Conservation (phyloP, 306 rosid species). For the Quercus aquifolioides region DNA sequence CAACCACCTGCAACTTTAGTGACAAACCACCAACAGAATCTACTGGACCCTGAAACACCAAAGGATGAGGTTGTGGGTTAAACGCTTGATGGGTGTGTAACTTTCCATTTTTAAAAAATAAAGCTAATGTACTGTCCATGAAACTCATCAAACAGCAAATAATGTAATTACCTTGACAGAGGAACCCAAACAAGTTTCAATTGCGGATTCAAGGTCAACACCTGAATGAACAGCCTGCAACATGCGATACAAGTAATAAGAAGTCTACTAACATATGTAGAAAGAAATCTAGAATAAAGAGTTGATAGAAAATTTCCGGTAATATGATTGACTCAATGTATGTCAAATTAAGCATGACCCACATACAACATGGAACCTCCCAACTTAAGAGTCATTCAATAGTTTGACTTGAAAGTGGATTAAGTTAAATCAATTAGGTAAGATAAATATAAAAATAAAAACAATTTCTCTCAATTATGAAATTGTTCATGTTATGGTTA, state of each 20-base stretch:
- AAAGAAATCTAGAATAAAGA: neutral
- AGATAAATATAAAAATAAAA: neutral
- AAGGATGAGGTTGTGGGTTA: no score
- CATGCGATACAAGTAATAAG: neutral
- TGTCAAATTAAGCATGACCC: neutral
- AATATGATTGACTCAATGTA: neutral
- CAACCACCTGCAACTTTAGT: constrained; percentile 23
- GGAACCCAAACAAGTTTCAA: constrained; percentile 26
- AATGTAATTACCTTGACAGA: constrained; percentile 24
- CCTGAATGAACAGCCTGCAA: constrained; percentile 38
- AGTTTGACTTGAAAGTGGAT: neutral
- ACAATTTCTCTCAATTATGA: neutral
- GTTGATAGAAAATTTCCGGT: neutral
- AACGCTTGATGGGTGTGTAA: no score
- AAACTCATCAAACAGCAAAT: neutral
- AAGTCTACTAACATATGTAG: neutral
- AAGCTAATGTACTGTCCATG: neutral
- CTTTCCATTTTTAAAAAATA: neutral
- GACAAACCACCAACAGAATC: constrained; percentile 24
- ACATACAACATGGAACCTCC: neutral
- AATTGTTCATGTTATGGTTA: neutral
- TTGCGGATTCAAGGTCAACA: constrained; percentile 33
- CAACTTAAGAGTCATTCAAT: neutral
- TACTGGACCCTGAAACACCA: constrained; percentile 19
- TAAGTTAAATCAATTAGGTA: neutral